A percentile compares a stretch with the other conserved stretches of the same genome.
phyloP scores from a whole-genome alignment of 2,329 filamentous ascomycete genomes.

The Rasamsonia emersonii region DNA sequence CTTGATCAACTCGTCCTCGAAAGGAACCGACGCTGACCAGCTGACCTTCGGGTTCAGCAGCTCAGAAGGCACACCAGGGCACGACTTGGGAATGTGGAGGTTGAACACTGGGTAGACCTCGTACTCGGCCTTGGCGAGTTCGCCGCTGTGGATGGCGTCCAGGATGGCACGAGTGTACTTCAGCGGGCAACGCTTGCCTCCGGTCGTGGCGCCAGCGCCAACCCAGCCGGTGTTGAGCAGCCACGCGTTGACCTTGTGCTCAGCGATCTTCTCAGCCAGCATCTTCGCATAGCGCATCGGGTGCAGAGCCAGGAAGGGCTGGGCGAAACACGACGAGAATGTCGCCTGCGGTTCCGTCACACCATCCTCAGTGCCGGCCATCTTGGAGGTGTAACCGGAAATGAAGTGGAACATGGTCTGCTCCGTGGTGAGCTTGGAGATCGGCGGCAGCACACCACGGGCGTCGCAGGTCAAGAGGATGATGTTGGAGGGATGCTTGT shows the following conservation, averaged over 20 bases:
- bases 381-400: constrained; percentile 98
- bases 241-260: constrained; percentile 95
- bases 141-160: constrained; percentile 93
- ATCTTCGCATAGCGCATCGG: constrained; percentile 99
- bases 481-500: constrained; percentile 90
- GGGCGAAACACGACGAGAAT: constrained; percentile 98
- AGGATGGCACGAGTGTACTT: constrained; percentile 99
- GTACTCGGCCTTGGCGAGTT: constrained; percentile 86
- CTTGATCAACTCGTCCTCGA: constrained; percentile 82
- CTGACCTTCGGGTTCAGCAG: constrained; percentile 89
- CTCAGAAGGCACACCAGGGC: constrained; percentile 80
- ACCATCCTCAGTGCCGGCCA: constrained; percentile 97
- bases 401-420: constrained; percentile 99
- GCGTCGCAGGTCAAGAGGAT: constrained; percentile 97
- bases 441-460: constrained; percentile 91
- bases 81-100: constrained; percentile 86
- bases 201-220: constrained; percentile 80
- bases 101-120: constrained; percentile 97
- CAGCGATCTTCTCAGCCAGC: constrained; percentile 94
- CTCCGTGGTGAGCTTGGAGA: constrained; percentile 87
- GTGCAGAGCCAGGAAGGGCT: constrained; percentile 97
- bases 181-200: constrained; percentile 92
- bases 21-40: constrained; percentile 78
- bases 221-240: constrained; percentile 98
- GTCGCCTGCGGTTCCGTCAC: constrained; percentile 96